Evolutionary conservation across 202 grass and related monocot genomes (phyloP).

Genomic region (Panicum hallii): DNA sequence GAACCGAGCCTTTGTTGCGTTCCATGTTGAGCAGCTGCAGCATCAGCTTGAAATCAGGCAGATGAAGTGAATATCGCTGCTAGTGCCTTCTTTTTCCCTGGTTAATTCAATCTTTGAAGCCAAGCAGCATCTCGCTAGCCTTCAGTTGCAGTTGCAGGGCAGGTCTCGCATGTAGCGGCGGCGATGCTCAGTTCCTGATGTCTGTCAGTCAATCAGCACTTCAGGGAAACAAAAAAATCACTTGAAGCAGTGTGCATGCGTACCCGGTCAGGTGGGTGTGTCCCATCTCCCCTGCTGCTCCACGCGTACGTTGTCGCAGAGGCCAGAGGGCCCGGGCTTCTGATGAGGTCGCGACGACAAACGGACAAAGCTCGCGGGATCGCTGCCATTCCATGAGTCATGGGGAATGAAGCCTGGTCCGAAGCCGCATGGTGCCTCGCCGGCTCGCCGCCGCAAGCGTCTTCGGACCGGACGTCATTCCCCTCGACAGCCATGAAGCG

Average conservation of each 20-base stretch:
- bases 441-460: background rate
- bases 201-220: too few species aligned
- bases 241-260: background rate
- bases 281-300: background rate
- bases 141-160: background rate
- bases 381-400: constrained; percentile 50
- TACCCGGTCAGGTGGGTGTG: background rate
- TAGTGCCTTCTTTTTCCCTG: background rate
- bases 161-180: background rate
- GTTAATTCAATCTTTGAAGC: background rate
- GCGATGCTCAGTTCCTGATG: background rate
- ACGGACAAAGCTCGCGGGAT: background rate
- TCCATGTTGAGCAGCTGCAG: background rate
- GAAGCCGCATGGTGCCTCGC: constrained; percentile 36
- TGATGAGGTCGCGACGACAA: background rate
- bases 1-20: background rate
- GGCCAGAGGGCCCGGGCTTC: background rate
- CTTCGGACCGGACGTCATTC: constrained; percentile 89
- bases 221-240: too few species aligned
- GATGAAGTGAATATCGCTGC: background rate
- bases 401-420: constrained; percentile 99
- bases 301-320: background rate
- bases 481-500: constrained; percentile 70
- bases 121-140: background rate
- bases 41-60: background rate